Base-by-base conservation (phyloP, 164 flowering plant species). In the Nymphaea thermarum region DNA sequence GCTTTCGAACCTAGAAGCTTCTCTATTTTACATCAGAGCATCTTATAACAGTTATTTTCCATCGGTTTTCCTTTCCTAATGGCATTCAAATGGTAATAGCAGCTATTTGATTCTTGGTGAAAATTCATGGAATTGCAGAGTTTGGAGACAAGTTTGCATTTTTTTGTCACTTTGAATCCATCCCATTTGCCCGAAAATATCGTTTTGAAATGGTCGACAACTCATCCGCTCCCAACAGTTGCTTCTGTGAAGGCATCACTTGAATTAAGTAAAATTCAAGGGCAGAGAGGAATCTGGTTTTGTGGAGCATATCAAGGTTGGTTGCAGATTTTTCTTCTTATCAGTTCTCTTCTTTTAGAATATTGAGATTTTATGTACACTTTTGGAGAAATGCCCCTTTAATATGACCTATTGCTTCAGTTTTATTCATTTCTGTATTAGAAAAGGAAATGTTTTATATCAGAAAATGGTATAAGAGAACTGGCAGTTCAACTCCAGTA, bases 281-380 rank as follows among this genome's bases (percentile, higher is more conserved):
- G 98, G 65, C 89, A 80, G 76, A 85, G 96, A 73, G 81, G 91
- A 77, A 75, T 93, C 66, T 93, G 98, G 96, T 93, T 84, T 75
- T 93, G 93, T 78, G 98, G 98, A 66, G 96, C 98, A 66, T 93
- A 91, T 77, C 97, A 91, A 69, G 98, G 98, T 91, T 55, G 77
- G 77, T 2, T 16, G 43, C 70, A 44, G 17, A 17, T 43, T 69
- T 3, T 65, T 72, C 64, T 61, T 61, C 3, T 47, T 3, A 14
- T 47, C 12, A 14, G 55, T 47, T 47, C 3, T 3, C 12, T 45
- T 47, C 12, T 47, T 14, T 25, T 25, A 25, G 36, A 25, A 25
- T 25, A 0, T 25, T 47, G 3, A 7, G 3, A 47, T 47, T 47
- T 47, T 25, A 25, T 25, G 36, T 25, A 25, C 1, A 25, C 36